phyloP scores from a whole-genome alignment of 805 yeast species.

The Ogataea ganodermae region DNA sequence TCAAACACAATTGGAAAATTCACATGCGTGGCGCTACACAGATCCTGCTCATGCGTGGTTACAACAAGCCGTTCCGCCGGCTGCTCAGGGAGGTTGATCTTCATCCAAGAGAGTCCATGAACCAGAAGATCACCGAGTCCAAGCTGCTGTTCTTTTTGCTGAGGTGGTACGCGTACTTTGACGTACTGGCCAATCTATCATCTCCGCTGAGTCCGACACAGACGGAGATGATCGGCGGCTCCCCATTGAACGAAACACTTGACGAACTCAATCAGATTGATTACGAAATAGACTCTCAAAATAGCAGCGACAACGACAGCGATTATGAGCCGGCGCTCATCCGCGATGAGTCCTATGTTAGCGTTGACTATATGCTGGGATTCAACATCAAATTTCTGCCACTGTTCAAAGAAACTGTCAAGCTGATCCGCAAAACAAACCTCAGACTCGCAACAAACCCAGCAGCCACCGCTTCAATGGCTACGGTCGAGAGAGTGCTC shows the following conservation, averaged over 20 bases:
- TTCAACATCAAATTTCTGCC: constrained; percentile 66
- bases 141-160: constrained; percentile 56
- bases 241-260: background rate
- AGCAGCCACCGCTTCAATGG: constrained; percentile 23
- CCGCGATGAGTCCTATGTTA: constrained; percentile 35
- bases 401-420: constrained; percentile 51
- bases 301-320: constrained; percentile 5
- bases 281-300: constrained; percentile 35
- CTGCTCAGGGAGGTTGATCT: constrained; percentile 22
- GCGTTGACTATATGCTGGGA: constrained; percentile 65
- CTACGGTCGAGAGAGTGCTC: constrained; percentile 37
- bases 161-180: constrained; percentile 71
- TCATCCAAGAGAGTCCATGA: constrained; percentile 16
- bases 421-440: constrained; percentile 38
- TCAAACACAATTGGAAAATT: constrained; percentile 56
- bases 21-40: constrained; percentile 71
- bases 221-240: constrained; percentile 21
- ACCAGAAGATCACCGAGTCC: constrained; percentile 32
- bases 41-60: constrained; percentile 55
- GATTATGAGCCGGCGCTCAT: constrained; percentile 13
- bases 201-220: constrained; percentile 44
- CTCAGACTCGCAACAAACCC: constrained; percentile 16
- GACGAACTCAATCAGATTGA: constrained; percentile 26
- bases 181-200: constrained; percentile 62
- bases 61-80: constrained; percentile 37